Conservation (phyloP, 73 alveolate species). For the Blepharisma stoltei region DNA sequence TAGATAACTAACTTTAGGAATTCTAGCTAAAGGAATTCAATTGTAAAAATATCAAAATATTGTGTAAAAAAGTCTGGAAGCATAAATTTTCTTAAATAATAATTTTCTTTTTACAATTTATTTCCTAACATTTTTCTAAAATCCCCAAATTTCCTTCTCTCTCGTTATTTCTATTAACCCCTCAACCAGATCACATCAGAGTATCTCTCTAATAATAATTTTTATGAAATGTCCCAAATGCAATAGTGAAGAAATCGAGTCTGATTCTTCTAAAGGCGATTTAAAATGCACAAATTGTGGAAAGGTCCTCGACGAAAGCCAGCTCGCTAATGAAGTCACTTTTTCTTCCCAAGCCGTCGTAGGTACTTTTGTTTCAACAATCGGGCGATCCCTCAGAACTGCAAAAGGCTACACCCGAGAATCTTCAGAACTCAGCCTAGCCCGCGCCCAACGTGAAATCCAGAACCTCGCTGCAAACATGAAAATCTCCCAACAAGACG, state of each 20-base stretch:
- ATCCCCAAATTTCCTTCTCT: no score
- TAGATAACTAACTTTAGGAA: no score
- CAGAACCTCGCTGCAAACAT: conserved; percentile 21
- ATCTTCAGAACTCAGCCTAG: conserved; percentile 15
- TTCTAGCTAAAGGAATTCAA: no score
- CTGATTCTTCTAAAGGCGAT: conserved; percentile 38
- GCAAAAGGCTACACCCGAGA: conserved; percentile 27
- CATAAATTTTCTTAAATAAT: no score
- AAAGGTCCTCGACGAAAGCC: conserved; percentile 33
- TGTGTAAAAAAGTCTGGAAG: no score
- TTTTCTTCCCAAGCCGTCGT: conserved; percentile 28
- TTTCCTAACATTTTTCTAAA: no score
- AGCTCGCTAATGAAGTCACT: conserved; percentile 14
- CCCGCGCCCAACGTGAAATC: conserved; percentile 25
- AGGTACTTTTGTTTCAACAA: conserved; percentile 15
- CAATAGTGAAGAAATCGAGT: conserved; percentile 32
- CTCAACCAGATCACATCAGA: no score
- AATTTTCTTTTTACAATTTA: no score
- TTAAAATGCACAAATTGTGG: conserved; percentile 47
- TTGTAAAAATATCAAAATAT: no score
- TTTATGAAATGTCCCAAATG: conserved; percentile 46
- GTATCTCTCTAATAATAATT: no score
- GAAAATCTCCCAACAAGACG: conserved; percentile 20
- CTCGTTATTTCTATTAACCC: no score
- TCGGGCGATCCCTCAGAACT: conserved; percentile 5